phyloP scores from a whole-genome alignment of 768 basidiomycete genomes.

The Coprinopsis cinerea region DNA sequence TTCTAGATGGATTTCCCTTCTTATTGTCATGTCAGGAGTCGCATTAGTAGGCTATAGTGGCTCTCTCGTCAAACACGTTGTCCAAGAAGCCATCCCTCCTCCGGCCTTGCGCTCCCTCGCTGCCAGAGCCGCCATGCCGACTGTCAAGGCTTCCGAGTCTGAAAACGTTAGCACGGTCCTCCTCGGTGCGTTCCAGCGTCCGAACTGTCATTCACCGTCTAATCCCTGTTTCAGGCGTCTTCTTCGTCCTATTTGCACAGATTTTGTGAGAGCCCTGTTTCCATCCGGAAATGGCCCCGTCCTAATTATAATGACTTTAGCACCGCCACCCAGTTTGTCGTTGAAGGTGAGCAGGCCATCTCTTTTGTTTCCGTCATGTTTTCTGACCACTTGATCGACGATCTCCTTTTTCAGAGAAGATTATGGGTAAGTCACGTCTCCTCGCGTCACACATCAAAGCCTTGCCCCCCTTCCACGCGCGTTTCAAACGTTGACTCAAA shows the following conservation, averaged over 20 bases:
- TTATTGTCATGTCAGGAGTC: conserved; percentile 84
- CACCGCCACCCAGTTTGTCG: conserved; percentile 86
- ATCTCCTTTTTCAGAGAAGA: conserved; percentile 56
- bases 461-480: neutral
- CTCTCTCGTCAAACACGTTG: conserved; percentile 74
- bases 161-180: conserved; percentile 67
- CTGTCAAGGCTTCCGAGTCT: conserved; percentile 43
- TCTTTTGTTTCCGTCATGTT: conserved; percentile 5
- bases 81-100: conserved; percentile 39
- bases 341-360: conserved; percentile 50
- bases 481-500: no score
- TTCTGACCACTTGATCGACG: conserved; percentile 7
- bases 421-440: conserved; percentile 70
- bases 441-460: no score
- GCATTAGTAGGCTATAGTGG: conserved; percentile 85
- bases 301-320: neutral
- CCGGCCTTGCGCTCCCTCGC: conserved; percentile 23
- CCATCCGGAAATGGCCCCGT: neutral
- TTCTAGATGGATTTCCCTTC: conserved; percentile 79
- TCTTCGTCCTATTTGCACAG: conserved; percentile 91
- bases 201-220: conserved; percentile 17
- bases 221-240: conserved; percentile 52
- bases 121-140: conserved; percentile 28
- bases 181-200: conserved; percentile 46
- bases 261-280: conserved; percentile 60